A percentile compares a stretch with the other conserved stretches of the same genome.
These are phyloP conservation scores for Strigomonas culicis DNA, from an alignment of 208 protist species.

Conservation along the genomic window DNA sequence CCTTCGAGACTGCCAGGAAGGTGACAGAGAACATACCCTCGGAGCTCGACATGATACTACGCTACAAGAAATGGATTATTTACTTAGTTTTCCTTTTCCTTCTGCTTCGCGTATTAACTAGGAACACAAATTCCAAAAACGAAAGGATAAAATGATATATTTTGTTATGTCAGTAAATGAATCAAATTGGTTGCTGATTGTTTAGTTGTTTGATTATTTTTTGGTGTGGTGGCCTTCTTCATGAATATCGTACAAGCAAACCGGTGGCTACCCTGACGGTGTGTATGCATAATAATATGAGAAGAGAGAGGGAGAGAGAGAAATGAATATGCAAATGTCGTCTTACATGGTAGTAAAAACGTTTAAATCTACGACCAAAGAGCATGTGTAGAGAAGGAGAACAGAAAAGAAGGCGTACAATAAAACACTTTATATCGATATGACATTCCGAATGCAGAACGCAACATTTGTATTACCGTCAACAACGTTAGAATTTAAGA, in stretches of 20 bases:
- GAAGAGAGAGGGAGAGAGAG: slow-evolving; percentile 7
- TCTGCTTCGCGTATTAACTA: too few relatives aligned
- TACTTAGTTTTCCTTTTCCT: not conserved
- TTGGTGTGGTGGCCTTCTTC: too few relatives aligned
- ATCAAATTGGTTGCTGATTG: too few relatives aligned
- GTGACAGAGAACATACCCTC: slow-evolving; percentile 53
- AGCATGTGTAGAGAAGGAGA: not conserved
- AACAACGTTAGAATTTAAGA: not conserved
- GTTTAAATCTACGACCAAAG: not conserved
- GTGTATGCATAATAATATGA: not conserved
- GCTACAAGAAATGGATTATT: not conserved
- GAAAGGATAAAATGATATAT: too few relatives aligned
- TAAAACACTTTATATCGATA: not conserved
- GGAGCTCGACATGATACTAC: not conserved
- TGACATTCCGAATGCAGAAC: too few relatives aligned
- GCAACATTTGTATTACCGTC: too few relatives aligned
- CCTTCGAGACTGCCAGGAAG: slow-evolving; percentile 66
- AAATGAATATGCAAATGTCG: not conserved
- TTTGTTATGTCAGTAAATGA: too few relatives aligned
- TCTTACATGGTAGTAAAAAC: not conserved
- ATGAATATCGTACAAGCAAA: too few relatives aligned
- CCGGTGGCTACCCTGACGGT: not conserved
- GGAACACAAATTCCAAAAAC: not conserved
- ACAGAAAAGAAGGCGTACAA: not conserved
- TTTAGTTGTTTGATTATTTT: too few relatives aligned